Base-by-base conservation (phyloP, 768 basidiomycete species). In the Hemileccinum impolitum region DNA sequence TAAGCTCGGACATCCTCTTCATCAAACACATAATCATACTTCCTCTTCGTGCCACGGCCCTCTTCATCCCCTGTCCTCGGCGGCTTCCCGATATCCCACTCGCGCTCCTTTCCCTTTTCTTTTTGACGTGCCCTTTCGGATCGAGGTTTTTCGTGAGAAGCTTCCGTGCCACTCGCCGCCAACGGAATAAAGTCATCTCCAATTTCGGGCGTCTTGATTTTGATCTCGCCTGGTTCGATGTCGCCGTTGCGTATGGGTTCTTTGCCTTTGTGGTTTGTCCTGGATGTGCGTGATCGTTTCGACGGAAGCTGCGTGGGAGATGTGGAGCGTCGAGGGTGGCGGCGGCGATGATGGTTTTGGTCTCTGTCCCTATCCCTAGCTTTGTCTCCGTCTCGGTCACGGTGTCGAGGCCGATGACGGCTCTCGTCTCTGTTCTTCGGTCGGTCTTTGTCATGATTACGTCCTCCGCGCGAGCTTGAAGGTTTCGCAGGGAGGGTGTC, bases 21-120 rank as follows among this genome's bases (percentile, higher is more conserved):
- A 57, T 79, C 78, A 44, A 73, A 63, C 12, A 55, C 48, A 54
- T 72, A 65, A 39, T 75, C 80, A 42, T 70, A 65, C 53, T 74
- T 77, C 28, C 84, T 70, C 60, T 79, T 85, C 51, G 53, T 47
- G 54, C 66, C 41, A 31, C 54, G 43, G 28, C 37, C 61, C 12
- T 59, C 56, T 14, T 66, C 60, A 38, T 58, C 48, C 49, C 58
- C 39, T 56, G 34, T 12, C 54, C 61, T 56, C 44, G 45, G 38
- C 6, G 47, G 55, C 50, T 71, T 73, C 34, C 68, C 72, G 45
- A 55, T 52, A 45, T 74, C 76, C 72, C 73, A 68, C 45, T 77
- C 75, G 28, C 76, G 69, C 45, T 63, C 70, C 17, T 28, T 14
- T 15, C 34, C 50, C 49, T 50, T 58, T 12, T 51, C 62, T 43